Evolutionary conservation across 1,284 basidiomycete species (phyloP).

Genomic region (Cystobasidium slooffiae): DNA sequence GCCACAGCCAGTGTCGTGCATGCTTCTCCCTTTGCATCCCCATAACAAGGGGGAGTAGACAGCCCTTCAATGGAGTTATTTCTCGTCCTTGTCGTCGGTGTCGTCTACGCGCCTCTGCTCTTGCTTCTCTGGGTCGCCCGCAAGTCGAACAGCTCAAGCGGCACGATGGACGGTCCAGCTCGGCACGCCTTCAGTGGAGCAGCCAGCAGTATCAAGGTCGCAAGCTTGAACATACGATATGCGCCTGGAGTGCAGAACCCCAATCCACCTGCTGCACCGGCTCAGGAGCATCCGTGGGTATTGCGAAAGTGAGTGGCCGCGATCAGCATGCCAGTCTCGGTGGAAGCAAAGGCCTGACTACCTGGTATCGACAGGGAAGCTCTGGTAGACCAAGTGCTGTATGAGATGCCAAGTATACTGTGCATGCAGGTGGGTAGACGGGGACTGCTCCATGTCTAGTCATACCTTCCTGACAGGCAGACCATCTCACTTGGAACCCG

Average conservation of each 20-base stretch:
- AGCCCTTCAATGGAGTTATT: slow-evolving; percentile 20
- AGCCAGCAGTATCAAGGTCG: slow-evolving; percentile 34
- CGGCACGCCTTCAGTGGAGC: background rate
- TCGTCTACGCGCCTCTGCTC: slow-evolving; percentile 21
- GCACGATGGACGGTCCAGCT: slow-evolving; percentile 12
- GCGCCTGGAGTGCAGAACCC: slow-evolving; percentile 7
- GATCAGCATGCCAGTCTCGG: background rate
- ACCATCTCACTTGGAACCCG: background rate
- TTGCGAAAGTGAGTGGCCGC: slow-evolving; percentile 9
- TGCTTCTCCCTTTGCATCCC: background rate
- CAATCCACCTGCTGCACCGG: background rate
- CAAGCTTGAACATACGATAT: slow-evolving; percentile 37
- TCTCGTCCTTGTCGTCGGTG: slow-evolving; percentile 17
- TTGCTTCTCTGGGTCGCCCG: slow-evolving; percentile 18
- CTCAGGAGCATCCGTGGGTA: slow-evolving; percentile 28
- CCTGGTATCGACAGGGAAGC: slow-evolving; percentile 33
- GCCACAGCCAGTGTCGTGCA: background rate
- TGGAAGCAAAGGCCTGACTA: background rate
- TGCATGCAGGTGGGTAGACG: slow-evolving; percentile 37
- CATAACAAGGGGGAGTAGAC: background rate
- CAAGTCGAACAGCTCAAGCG: background rate
- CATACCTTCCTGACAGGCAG: background rate
- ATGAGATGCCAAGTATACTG: slow-evolving; percentile 49
- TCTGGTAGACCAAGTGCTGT: slow-evolving; percentile 49
- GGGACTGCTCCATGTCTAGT: background rate